Conservation (phyloP, 805 yeast species). For the Candida vaughaniae region DNA sequence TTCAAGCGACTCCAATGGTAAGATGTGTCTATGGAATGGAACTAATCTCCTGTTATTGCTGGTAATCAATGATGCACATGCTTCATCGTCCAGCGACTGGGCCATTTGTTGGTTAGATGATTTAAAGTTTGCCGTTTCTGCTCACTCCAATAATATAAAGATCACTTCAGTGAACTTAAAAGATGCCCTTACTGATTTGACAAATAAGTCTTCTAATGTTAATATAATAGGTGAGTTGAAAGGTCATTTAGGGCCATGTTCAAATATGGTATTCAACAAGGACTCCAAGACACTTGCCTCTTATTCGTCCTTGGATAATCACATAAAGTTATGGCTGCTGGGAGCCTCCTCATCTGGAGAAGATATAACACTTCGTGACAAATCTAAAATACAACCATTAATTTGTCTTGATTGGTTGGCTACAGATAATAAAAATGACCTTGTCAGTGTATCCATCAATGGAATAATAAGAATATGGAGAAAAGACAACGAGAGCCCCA, state of each 20-base stretch:
- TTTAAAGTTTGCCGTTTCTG: conserved; percentile 69
- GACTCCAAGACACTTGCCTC: conserved; percentile 59
- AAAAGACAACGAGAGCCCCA: conserved; percentile 20
- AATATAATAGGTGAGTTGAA: conserved; percentile 30
- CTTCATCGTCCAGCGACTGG: conserved; percentile 18
- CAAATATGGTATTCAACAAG: conserved; percentile 54
- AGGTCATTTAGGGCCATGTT: conserved; percentile 67
- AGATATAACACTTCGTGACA: conserved; percentile 1
- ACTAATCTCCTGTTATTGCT: conserved; percentile 32
- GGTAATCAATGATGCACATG: conserved; percentile 10
- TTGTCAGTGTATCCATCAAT: conserved; percentile 63
- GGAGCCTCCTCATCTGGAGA: conserved; percentile 46
- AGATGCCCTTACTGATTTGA: not conserved
- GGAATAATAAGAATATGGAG: conserved; percentile 73
- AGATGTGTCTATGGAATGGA: conserved; percentile 64
- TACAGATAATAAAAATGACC: conserved; percentile 10
- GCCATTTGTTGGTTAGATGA: conserved; percentile 76
- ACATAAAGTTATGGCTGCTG: conserved; percentile 75
- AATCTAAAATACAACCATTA: conserved; percentile 50
- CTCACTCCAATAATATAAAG: conserved; percentile 50
- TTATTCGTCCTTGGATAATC: conserved; percentile 69
- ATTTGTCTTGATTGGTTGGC: conserved; percentile 55
- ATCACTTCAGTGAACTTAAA: conserved; percentile 44
- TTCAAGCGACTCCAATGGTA: conserved; percentile 51
- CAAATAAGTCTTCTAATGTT: conserved; percentile 2